phyloP scores from a whole-genome alignment of 164 flowering plant species.

The Platanus orientalis region DNA sequence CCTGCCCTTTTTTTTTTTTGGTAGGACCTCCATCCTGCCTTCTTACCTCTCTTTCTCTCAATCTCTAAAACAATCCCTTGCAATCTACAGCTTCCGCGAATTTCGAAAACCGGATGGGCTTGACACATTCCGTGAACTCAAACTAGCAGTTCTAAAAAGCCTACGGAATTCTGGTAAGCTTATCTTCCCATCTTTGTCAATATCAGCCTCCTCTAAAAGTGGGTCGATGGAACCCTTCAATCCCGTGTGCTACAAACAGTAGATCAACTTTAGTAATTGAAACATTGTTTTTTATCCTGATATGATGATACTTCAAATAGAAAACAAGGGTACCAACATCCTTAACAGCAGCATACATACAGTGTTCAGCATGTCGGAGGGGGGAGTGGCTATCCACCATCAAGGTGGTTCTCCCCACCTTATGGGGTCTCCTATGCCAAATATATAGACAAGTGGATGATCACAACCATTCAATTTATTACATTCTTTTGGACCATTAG shows the following conservation, averaged over 20 bases:
- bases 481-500: too few species aligned
- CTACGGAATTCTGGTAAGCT: slow-evolving; percentile 86
- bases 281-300: neutral
- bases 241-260: slow-evolving; percentile 68
- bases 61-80: neutral
- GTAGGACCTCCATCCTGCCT: neutral
- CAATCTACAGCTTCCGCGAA: slow-evolving; percentile 32
- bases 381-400: too few species aligned
- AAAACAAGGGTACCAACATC: too few species aligned
- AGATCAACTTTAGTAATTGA: neutral
- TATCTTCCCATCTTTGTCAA: slow-evolving; percentile 92
- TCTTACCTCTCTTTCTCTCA: neutral
- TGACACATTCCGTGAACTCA: slow-evolving; percentile 46
- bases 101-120: slow-evolving; percentile 38
- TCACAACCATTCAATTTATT: too few species aligned
- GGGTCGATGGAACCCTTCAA: slow-evolving; percentile 86
- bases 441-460: neutral
- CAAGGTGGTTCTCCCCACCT: too few species aligned
- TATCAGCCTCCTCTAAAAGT: slow-evolving; percentile 92
- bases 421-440: too few species aligned
- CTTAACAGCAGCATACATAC: too few species aligned
- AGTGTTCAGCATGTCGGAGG: too few species aligned
- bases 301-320: neutral
- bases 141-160: slow-evolving; percentile 88
- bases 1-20: neutral